Evolutionary conservation across 805 yeast genomes (phyloP).

Genomic region (Monosporozyma solicola): DNA sequence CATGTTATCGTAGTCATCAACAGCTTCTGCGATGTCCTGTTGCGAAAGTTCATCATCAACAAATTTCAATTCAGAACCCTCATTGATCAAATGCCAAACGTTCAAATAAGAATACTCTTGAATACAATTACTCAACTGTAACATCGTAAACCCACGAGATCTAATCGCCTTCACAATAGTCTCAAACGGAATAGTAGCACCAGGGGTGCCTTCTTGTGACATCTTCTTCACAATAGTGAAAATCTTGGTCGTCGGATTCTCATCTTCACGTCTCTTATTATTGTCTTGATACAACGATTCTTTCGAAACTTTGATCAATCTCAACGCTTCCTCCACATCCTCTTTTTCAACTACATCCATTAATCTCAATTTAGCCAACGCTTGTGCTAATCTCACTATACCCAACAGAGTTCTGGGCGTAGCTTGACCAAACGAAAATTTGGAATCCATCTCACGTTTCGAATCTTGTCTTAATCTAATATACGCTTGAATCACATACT

Average conservation of each 20-base stretch:
- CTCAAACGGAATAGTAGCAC: slow-evolving; percentile 34
- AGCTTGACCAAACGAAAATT: slow-evolving; percentile 76
- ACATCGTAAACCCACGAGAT: slow-evolving; percentile 76
- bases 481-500: slow-evolving; percentile 76
- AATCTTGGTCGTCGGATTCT: slow-evolving; percentile 57
- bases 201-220: slow-evolving; percentile 35
- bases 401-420: slow-evolving; percentile 94
- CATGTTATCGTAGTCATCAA: not conserved
- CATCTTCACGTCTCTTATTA: slow-evolving; percentile 46
- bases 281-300: slow-evolving; percentile 59
- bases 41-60: slow-evolving; percentile 33
- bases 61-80: slow-evolving; percentile 55
- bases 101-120: slow-evolving; percentile 61
- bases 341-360: slow-evolving; percentile 57
- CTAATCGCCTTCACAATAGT: slow-evolving; percentile 53
- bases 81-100: slow-evolving; percentile 69
- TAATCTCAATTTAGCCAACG: slow-evolving; percentile 83
- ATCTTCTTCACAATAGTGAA: slow-evolving; percentile 59
- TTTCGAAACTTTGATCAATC: slow-evolving; percentile 81
- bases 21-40: not conserved
- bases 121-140: slow-evolving; percentile 68
- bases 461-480: slow-evolving; percentile 91
- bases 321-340: slow-evolving; percentile 93
- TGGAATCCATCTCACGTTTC: slow-evolving; percentile 64
- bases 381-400: slow-evolving; percentile 87